Base-by-base conservation (phyloP, 257 asterid genomes). In the Solanum phureja region DNA sequence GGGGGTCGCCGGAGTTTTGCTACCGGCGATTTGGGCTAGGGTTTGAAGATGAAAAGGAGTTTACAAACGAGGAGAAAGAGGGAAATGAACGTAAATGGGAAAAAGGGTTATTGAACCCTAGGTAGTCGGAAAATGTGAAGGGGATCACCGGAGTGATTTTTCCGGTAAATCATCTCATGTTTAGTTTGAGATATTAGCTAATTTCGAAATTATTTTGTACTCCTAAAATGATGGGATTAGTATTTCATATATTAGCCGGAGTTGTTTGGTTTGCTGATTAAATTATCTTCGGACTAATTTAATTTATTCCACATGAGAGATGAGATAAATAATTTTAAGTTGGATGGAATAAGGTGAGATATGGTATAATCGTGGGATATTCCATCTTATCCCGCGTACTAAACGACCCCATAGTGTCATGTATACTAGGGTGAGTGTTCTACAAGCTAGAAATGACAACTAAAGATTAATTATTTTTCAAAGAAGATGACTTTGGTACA, bases 21-120 rank as follows among this genome's bases (percentile, higher is more conserved):
- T 46, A 46, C 19, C 58, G 58, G 58, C 58, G 58, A 46, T 13
- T 46, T 46, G 58, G 0, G 58, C 58, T 46, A 46, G 0, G 58
- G 58, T 46, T 46, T 46, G 19, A 13, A 46, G 19, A 46, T 46
- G 1, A 46, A 46, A 46, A 46, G 1, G 2, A 46, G 58, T 46
- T 46, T 46, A 46, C 19, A 13, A 46, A 42, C 14, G 49, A 46
- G 58, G 58, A 46, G 19, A 0, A 46, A 46, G 58, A 46, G 19
- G 58, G 58, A 46, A 0, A 46, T 46, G 58, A 46, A 13, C 0
- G 58, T 0, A 46, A 13, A 0, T 46, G 58, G 58, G 60, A 0
- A 14, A 12, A 0, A 0, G 60, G 60, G 21, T 14, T 49, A 14
- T 49, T 49, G 60, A 49, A 49, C 60, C 60, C 21, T 49, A 49